Percentiles rank a stretch among this genome's conserved stretches.
Evolutionary conservation across 2,329 filamentous ascomycete species (phyloP).

Genomic region (Trichoderma oligosporum): DNA sequence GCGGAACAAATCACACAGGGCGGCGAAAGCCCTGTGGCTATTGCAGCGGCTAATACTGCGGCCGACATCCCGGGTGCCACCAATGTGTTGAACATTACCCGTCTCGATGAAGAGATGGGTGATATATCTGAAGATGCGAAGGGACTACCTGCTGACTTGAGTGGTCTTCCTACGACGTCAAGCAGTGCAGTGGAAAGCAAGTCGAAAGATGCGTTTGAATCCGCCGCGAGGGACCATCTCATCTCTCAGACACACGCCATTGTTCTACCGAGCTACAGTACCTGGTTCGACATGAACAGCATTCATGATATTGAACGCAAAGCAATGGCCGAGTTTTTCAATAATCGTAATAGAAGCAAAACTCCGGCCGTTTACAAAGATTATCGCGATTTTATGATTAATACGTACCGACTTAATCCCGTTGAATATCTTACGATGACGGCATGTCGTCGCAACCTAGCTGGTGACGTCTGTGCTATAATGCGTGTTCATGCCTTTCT

Average conservation of each 20-base stretch:
- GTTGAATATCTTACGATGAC: conserved; percentile 96
- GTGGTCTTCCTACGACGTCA: conserved; percentile 47
- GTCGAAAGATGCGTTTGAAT: conserved; percentile 77
- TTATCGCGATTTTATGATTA: conserved; percentile 99
- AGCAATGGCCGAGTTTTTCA: conserved; percentile 96
- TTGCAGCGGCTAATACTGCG: conserved; percentile 56
- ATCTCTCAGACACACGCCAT: conserved; percentile 93
- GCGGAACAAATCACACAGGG: conserved; percentile 57
- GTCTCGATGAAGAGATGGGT: conserved; percentile 78
- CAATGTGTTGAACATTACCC: conserved; percentile 51
- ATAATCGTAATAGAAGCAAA: conserved; percentile 96
- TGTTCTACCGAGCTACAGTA: conserved; percentile 94
- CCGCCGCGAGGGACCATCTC: conserved; percentile 84
- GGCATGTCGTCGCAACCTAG: conserved; percentile 88
- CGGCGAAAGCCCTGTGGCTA: conserved; percentile 55
- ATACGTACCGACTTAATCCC: conserved; percentile 94
- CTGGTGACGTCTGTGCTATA: conserved; percentile 96
- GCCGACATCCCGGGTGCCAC: conserved; percentile 65
- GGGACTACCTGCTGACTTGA: conserved; percentile 40
- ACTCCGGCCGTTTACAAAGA: conserved; percentile 97
- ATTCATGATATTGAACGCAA: conserved; percentile 92
- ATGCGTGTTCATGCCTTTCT: conserved; percentile 98
- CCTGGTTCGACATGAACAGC: conserved; percentile 97
- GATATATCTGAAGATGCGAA: conserved; percentile 57
- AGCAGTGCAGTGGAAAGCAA: conserved; percentile 56